phyloP scores from a whole-genome alignment of 2,329 filamentous ascomycete genomes.

The Ophiobolus disseminans region DNA sequence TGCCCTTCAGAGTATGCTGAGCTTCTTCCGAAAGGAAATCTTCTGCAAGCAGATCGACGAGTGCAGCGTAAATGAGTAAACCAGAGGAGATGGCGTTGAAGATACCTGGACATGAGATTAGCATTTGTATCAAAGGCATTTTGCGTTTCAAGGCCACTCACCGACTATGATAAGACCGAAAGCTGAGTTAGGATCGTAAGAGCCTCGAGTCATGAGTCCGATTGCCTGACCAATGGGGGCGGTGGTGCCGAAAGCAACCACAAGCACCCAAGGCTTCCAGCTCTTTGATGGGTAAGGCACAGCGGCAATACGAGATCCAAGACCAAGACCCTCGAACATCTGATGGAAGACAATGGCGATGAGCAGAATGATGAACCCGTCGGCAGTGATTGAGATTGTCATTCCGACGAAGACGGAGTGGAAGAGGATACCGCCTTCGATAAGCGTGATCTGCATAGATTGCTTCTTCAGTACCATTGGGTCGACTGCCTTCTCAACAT shows the following conservation, averaged over 20 bases:
- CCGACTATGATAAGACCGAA: slow-evolving; percentile 70
- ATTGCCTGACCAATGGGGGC: slow-evolving; percentile 71
- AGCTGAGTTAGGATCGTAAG: slow-evolving; percentile 68
- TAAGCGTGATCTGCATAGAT: slow-evolving; percentile 51
- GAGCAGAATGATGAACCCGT: slow-evolving; percentile 65
- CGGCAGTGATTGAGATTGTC: slow-evolving; percentile 65
- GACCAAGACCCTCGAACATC: slow-evolving; percentile 68
- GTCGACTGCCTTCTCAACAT: slow-evolving; percentile 47
- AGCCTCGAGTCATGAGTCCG: slow-evolving; percentile 62
- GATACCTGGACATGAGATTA: too few species aligned
- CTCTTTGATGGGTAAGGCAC: slow-evolving; percentile 66
- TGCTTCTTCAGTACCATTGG: slow-evolving; percentile 49
- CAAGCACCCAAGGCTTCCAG: slow-evolving; percentile 66
- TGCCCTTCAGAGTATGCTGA: slow-evolving; percentile 57
- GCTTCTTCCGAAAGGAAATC: slow-evolving; percentile 65
- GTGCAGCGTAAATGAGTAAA: slow-evolving; percentile 66
- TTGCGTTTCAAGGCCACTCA: too few species aligned
- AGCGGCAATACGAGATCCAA: slow-evolving; percentile 65
- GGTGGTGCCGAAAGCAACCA: slow-evolving; percentile 68
- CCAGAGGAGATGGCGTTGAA: slow-evolving; percentile 72
- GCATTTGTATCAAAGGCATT: too few species aligned
- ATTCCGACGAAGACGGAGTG: slow-evolving; percentile 70
- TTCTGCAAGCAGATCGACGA: slow-evolving; percentile 69
- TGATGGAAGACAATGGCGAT: slow-evolving; percentile 70
- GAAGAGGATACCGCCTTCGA: slow-evolving; percentile 69